phyloP scores from a whole-genome alignment of 78 protist species.

The Dictyostelium purpureum region DNA sequence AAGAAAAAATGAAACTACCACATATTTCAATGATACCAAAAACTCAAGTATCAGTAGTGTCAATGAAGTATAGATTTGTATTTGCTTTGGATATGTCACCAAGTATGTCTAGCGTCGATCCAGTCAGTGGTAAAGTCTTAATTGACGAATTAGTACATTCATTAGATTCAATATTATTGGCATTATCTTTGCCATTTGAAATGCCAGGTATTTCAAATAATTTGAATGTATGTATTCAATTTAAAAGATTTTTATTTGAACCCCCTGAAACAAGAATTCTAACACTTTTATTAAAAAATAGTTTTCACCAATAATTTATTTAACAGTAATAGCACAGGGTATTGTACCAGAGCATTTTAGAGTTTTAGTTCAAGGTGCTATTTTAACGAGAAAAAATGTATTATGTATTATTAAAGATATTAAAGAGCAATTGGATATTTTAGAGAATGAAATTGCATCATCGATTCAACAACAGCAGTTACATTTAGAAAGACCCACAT shows the following conservation, averaged over 20 bases:
- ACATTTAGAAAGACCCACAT: not conserved
- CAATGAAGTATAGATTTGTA: constrained; percentile 37
- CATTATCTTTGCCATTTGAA: constrained; percentile 43
- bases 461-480: not conserved
- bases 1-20: constrained; percentile 16
- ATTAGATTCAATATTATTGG: constrained; percentile 25
- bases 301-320: constrained; percentile 62
- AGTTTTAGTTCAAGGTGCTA: constrained; percentile 69
- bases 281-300: not conserved
- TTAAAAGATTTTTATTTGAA: not conserved
- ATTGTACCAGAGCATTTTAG: constrained; percentile 43
- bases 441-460: constrained; percentile 61
- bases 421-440: constrained; percentile 23
- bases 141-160: constrained; percentile 31
- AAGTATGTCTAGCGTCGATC: constrained; percentile 68
- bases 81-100: constrained; percentile 73
- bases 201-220: not conserved
- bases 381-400: constrained; percentile 25
- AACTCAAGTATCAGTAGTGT: constrained; percentile 52
- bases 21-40: constrained; percentile 41
- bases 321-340: constrained; percentile 78
- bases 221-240: not conserved
- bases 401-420: constrained; percentile 11
- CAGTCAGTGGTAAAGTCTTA: constrained; percentile 45
- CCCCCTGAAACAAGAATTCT: not conserved